Conservation (phyloP, 768 basidiomycete genomes). For the Suillus luteus region DNA sequence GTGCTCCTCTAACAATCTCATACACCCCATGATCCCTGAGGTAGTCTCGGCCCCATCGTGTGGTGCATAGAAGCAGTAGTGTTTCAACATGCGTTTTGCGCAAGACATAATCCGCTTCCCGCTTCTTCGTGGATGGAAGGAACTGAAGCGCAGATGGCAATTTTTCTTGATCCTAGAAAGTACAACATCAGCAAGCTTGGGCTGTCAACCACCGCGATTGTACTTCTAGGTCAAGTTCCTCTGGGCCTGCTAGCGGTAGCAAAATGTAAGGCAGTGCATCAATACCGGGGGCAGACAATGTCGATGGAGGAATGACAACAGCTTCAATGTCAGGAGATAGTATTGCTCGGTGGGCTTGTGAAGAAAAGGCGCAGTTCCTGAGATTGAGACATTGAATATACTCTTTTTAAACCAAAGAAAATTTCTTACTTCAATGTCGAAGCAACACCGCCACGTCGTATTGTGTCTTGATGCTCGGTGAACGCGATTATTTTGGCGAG, state of each 20-base stretch:
- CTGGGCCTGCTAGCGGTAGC: slow-evolving; percentile 90
- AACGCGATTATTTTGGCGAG: slow-evolving; percentile 81
- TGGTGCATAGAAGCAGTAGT: slow-evolving; percentile 84
- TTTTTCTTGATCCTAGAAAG: slow-evolving; percentile 80
- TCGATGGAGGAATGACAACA: slow-evolving; percentile 60
- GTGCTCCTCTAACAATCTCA: slow-evolving; percentile 76
- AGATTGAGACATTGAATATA: slow-evolving; percentile 15
- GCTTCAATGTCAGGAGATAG: slow-evolving; percentile 62
- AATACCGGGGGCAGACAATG: slow-evolving; percentile 67
- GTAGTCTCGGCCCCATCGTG: slow-evolving; percentile 83
- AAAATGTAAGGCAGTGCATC: slow-evolving; percentile 84
- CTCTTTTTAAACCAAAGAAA: slow-evolving; percentile 7
- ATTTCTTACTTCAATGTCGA: slow-evolving; percentile 79
- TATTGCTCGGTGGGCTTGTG: slow-evolving; percentile 67
- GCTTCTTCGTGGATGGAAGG: slow-evolving; percentile 78
- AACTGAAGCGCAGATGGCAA: slow-evolving; percentile 86
- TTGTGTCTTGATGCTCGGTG: slow-evolving; percentile 86
- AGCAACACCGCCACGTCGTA: slow-evolving; percentile 84
- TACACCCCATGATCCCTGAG: slow-evolving; percentile 83
- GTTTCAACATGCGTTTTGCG: slow-evolving; percentile 89
- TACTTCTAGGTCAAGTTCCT: slow-evolving; percentile 93
- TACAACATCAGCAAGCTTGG: slow-evolving; percentile 5
- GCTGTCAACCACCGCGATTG: slow-evolving; percentile 15
- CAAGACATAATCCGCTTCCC: slow-evolving; percentile 77
- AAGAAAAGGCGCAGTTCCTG: slow-evolving; percentile 81